These are phyloP conservation scores for Oryza glaberrima DNA, from an alignment of 176 grass and related monocot genomes.

Conservation along the genomic window DNA sequence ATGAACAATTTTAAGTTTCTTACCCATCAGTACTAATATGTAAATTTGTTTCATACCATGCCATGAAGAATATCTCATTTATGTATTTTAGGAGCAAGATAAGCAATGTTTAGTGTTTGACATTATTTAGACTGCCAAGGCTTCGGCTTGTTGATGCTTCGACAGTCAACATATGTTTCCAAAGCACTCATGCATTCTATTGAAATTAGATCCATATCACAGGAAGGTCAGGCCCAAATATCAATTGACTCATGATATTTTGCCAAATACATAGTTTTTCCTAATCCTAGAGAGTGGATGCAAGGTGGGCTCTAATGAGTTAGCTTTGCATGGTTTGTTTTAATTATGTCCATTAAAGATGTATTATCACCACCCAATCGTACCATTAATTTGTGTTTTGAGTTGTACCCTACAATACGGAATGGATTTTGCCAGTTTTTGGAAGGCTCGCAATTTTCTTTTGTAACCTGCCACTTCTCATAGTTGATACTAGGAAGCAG, in stretches of 20 bases:
- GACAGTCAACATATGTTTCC: not conserved
- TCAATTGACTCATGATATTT: constrained; percentile 22
- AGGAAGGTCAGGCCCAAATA: not conserved
- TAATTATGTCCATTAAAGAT: not conserved
- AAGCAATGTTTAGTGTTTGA: not conserved
- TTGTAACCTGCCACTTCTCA: not conserved
- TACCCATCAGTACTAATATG: constrained; percentile 2
- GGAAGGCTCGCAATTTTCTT: not conserved
- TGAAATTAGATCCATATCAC: constrained; percentile 22
- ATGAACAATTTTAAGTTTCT: not conserved
- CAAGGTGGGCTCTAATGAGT: not conserved
- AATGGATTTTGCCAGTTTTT: constrained; percentile 5
- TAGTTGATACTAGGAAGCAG: constrained; percentile 23
- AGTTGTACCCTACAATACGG: not conserved
- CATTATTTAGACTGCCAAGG: not conserved
- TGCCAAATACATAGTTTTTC: not conserved
- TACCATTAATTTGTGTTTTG: not conserved
- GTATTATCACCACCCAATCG: not conserved
- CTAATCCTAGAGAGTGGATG: not conserved
- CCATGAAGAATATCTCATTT: constrained; percentile 13
- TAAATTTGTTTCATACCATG: not conserved
- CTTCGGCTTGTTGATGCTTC: not conserved
- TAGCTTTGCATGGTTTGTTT: constrained; percentile 11
- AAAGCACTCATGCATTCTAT: constrained; percentile 17
- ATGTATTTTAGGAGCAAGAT: not conserved